Percentiles rank a stretch among this genome's conserved stretches.
Evolutionary conservation across 192 early-diverging fungal species (phyloP).

Genomic region (Spinellus fusiger): DNA sequence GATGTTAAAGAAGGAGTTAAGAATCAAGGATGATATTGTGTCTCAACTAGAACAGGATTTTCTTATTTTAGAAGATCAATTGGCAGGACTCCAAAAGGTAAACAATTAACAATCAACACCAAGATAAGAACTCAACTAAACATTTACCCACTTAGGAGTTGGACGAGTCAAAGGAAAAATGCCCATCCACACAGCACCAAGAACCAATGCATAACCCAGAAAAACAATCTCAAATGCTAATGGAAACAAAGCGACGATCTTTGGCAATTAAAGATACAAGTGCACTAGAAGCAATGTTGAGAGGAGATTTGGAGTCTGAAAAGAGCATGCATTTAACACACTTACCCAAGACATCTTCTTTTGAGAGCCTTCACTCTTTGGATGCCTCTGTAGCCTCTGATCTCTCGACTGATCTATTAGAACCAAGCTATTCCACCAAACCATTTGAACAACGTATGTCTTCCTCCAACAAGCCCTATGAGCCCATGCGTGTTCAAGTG

Average conservation of each 20-base stretch:
- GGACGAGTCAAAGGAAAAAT: too few species aligned
- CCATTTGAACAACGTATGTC: too few species aligned
- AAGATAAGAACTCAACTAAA: too few species aligned
- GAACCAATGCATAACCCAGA: constrained; percentile 11
- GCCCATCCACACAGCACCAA: constrained; percentile 3
- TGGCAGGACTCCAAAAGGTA: constrained; percentile 29
- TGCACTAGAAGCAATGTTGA: constrained; percentile 29
- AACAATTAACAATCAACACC: not conserved
- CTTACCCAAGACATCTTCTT: too few species aligned
- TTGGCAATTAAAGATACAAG: constrained; percentile 28
- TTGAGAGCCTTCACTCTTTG: too few species aligned
- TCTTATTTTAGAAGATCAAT: constrained; percentile 24
- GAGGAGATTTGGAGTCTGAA: constrained; percentile 26
- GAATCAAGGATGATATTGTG: constrained; percentile 31
- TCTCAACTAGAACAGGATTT: constrained; percentile 36
- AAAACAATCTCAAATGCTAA: constrained; percentile 31
- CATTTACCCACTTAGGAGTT: too few species aligned
- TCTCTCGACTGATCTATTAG: too few species aligned
- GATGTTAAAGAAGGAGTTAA: constrained; percentile 33
- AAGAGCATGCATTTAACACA: too few species aligned
- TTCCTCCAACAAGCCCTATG: too few species aligned
- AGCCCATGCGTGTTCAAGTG: too few species aligned
- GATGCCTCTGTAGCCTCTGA: too few species aligned
- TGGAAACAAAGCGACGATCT: constrained; percentile 33
- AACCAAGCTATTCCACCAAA: not conserved